Percentiles rank a stretch among this genome's conserved stretches.
These are phyloP conservation scores for Aphanomyces euteiches DNA, from an alignment of 352 stramenopile genomes.

Conservation along the genomic window DNA sequence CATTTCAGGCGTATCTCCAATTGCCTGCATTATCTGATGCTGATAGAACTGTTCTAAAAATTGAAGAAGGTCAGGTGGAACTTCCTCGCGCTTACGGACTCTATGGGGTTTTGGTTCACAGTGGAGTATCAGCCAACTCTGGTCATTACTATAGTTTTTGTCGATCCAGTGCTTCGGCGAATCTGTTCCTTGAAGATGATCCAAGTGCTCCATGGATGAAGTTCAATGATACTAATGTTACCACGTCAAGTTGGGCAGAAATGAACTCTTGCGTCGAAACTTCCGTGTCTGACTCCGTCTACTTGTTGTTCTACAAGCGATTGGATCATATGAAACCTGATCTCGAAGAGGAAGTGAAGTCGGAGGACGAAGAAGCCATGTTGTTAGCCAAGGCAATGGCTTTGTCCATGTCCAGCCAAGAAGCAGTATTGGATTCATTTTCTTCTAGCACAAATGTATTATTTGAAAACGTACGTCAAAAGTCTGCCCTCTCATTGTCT, in stretches of 20 bases:
- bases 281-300: conserved; percentile 85
- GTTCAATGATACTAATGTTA: conserved; percentile 86
- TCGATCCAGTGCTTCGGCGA: conserved; percentile 65
- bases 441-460: neutral
- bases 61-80: conserved; percentile 33
- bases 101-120: conserved; percentile 88
- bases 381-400: conserved; percentile 84
- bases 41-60: conserved; percentile 49
- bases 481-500: too few species aligned
- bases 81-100: conserved; percentile 71
- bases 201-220: conserved; percentile 84
- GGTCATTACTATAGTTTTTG: conserved; percentile 91
- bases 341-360: conserved; percentile 32
- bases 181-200: conserved; percentile 79
- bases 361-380: conserved; percentile 79
- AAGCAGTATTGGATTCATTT: neutral
- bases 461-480: too few species aligned
- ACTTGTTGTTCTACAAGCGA: conserved; percentile 86
- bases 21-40: conserved; percentile 54
- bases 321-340: conserved; percentile 40
- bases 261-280: conserved; percentile 70
- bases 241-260: conserved; percentile 73
- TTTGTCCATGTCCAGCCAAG: conserved; percentile 76
- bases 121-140: conserved; percentile 82
- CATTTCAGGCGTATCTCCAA: conserved; percentile 63